Conservation (phyloP, 345 rosid genomes). For the sweet orange (Citrus sinensis) region DVS_A1.0 CM039162.1:23560501-23561000, state of each 20-base stretch:
- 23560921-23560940: no score
- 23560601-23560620: neutral
- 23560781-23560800: no score
- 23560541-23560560: neutral
- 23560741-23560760: neutral
- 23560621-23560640: neutral
- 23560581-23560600: no score
- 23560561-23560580: neutral
- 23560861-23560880: rapidly evolving
- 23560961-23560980: rapidly evolving
- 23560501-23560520: neutral
- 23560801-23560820: no score
- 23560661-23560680: no score
- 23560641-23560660: neutral
- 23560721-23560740: neutral
- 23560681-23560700: neutral
- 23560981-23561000: rapidly evolving
- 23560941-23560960: no score
- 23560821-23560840: no score
- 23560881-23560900: no score
- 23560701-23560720: neutral
- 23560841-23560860: no score
- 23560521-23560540: neutral
- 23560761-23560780: neutral
- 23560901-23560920: rapidly evolving